phyloP scores from a whole-genome alignment of 2,329 filamentous ascomycete genomes.

The Sphaerulina musiva region DNA sequence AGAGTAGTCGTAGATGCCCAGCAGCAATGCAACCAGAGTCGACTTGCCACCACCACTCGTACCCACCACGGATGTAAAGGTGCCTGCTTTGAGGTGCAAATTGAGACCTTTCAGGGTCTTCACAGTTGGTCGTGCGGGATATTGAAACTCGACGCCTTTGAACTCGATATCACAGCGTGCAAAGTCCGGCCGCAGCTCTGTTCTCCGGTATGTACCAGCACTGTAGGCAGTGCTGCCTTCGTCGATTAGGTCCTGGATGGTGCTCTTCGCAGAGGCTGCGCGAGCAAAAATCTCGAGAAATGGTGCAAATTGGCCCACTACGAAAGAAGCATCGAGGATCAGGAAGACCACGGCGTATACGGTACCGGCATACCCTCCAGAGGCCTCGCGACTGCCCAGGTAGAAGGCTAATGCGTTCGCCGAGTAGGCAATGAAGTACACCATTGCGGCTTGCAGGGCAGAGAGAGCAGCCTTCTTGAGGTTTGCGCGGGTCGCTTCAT shows the following conservation, averaged over 20 bases:
- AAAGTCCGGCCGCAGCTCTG: conserved; percentile 21
- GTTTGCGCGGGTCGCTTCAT: conserved; percentile 33
- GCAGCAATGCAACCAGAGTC: conserved; percentile 40
- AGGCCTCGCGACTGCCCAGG: conserved; percentile 35
- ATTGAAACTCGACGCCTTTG: conserved; percentile 38
- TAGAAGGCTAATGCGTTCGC: conserved; percentile 44
- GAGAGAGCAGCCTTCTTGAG: conserved; percentile 38
- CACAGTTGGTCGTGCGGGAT: conserved; percentile 40
- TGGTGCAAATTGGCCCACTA: conserved; percentile 57
- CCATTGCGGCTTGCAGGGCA: conserved; percentile 38
- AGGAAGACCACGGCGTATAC: conserved; percentile 60
- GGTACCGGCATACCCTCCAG: conserved; percentile 39
- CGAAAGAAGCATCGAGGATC: conserved; percentile 57
- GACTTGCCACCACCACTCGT: conserved; percentile 42
- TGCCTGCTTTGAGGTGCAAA: conserved; percentile 35
- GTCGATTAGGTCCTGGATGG: conserved; percentile 42
- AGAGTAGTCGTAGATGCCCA: conserved; percentile 39
- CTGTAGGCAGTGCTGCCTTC: conserved; percentile 14
- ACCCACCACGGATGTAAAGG: conserved; percentile 43
- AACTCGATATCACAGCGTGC: conserved; percentile 32
- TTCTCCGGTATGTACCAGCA: conserved; percentile 23
- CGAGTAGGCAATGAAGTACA: conserved; percentile 43
- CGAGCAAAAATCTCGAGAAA: conserved; percentile 52
- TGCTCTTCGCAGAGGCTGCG: conserved; percentile 48
- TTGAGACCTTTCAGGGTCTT: conserved; percentile 37